Conservation (phyloP, 202 grass and related monocot genomes). For the Setaria italica region DNA sequence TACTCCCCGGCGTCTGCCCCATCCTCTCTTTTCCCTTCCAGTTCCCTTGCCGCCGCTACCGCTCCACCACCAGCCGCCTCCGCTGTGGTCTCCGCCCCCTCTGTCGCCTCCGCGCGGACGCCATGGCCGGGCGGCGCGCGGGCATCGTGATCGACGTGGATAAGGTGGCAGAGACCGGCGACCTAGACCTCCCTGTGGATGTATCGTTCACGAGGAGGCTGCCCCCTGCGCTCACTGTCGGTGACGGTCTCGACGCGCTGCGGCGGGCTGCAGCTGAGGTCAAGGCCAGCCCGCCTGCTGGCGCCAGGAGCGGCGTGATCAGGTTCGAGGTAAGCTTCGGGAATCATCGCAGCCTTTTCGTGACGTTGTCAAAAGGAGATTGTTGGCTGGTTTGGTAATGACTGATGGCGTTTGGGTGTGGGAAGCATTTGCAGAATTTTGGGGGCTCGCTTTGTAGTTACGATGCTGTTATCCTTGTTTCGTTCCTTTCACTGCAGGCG, state of each 20-base stretch:
- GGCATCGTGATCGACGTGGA: conserved; percentile 75
- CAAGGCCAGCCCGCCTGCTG: conserved; percentile 53
- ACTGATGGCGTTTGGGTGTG: background rate
- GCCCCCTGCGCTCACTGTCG: conserved; percentile 64
- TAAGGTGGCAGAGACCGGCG: conserved; percentile 36
- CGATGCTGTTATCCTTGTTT: background rate
- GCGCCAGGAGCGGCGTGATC: conserved; percentile 61
- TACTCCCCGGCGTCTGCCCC: background rate
- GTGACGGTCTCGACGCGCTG: conserved; percentile 62
- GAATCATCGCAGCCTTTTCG: background rate
- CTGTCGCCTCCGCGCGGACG: background rate
- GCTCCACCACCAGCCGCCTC: conserved; percentile 8
- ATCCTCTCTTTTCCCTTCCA: background rate
- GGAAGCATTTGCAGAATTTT: background rate
- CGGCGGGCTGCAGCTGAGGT: conserved; percentile 56
- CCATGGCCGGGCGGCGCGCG: conserved; percentile 16
- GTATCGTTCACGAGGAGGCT: conserved; percentile 62
- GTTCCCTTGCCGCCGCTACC: background rate
- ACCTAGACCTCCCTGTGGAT: conserved; percentile 59
- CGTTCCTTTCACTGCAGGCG: background rate
- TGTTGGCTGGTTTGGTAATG: background rate
- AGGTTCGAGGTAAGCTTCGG: conserved; percentile 72
- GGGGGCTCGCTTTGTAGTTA: background rate
- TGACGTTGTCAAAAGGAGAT: background rate
- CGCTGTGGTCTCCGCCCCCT: background rate